phyloP scores from a whole-genome alignment of 1,284 basidiomycete genomes.

The Melampsora allii-populina region DNA sequence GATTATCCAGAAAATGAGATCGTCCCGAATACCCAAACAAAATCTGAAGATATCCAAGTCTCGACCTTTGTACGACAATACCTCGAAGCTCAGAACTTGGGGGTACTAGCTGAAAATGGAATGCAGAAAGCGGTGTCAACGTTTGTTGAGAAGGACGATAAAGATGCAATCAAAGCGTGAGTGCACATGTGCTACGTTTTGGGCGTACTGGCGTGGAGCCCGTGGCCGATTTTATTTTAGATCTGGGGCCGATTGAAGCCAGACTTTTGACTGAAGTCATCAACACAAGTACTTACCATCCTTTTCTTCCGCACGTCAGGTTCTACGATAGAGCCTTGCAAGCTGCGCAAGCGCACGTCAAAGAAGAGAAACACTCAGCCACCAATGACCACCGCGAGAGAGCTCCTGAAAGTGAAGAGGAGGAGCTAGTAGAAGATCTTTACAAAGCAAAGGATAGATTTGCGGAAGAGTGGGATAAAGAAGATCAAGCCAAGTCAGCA shows the following conservation, averaged over 20 bases:
- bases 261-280: conserved; percentile 61
- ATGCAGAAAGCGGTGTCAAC: conserved; percentile 86
- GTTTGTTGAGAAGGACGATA: conserved; percentile 93
- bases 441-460: conserved; percentile 45
- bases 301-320: conserved; percentile 54
- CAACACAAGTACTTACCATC: conserved; percentile 54
- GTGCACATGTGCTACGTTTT: conserved; percentile 51
- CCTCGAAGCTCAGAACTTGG: conserved; percentile 79
- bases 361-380: conserved; percentile 18
- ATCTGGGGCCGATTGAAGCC: conserved; percentile 54
- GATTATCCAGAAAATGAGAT: conserved; percentile 47
- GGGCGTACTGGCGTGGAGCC: not conserved
- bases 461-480: conserved; percentile 52
- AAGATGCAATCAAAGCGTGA: conserved; percentile 79
- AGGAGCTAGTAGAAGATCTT: conserved; percentile 57
- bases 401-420: conserved; percentile 57
- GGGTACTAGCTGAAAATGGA: conserved; percentile 75
- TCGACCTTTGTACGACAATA: conserved; percentile 75
- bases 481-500: conserved; percentile 62
- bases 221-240: conserved; percentile 67
- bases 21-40: conserved; percentile 34
- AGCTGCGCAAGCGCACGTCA: conserved; percentile 56
- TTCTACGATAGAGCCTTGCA: conserved; percentile 66
- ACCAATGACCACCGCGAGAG: conserved; percentile 3
- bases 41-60: conserved; percentile 55